These are phyloP conservation scores for Aspergillus sp. DNA, from an alignment of 2,329 filamentous ascomycete genomes.

Conservation along the genomic window DNA sequence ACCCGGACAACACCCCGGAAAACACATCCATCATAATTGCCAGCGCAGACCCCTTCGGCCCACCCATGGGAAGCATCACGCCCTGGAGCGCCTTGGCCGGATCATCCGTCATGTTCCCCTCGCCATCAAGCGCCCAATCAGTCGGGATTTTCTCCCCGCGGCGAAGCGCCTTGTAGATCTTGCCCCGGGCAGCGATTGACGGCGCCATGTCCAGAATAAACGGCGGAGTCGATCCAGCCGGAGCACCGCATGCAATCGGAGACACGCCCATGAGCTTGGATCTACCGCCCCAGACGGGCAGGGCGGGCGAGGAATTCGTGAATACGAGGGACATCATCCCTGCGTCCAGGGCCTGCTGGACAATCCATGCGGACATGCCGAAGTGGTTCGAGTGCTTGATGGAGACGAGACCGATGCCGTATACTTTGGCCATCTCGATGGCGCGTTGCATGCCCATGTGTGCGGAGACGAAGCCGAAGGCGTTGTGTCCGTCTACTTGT, in stretches of 20 bases:
- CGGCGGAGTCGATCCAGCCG: conserved; percentile 58
- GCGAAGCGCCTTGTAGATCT: conserved; percentile 49
- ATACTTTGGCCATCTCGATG: conserved; percentile 64
- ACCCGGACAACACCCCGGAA: conserved; percentile 73
- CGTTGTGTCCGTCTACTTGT: conserved; percentile 68
- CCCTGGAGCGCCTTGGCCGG: conserved; percentile 70
- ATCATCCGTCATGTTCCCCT: conserved; percentile 71
- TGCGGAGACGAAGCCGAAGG: conserved; percentile 74
- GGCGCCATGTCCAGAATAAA: conserved; percentile 59
- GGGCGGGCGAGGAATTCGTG: conserved; percentile 70
- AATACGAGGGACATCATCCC: conserved; percentile 71
- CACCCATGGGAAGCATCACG: conserved; percentile 84
- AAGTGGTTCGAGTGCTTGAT: conserved; percentile 80
- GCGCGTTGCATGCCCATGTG: conserved; percentile 67
- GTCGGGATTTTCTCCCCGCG: conserved; percentile 46
- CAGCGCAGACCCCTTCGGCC: conserved; percentile 76
- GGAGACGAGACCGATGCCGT: conserved; percentile 73
- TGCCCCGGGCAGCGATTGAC: conserved; percentile 48
- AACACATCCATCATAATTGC: conserved; percentile 90
- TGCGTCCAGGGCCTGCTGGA: conserved; percentile 73
- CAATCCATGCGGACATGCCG: conserved; percentile 80
- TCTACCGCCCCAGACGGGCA: conserved; percentile 70
- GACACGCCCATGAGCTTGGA: conserved; percentile 72
- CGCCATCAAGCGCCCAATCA: conserved; percentile 72
- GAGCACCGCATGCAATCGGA: conserved; percentile 74